Evolutionary conservation across 1,284 basidiomycete genomes (phyloP).

Genomic region (Boletus smithii): DNA sequence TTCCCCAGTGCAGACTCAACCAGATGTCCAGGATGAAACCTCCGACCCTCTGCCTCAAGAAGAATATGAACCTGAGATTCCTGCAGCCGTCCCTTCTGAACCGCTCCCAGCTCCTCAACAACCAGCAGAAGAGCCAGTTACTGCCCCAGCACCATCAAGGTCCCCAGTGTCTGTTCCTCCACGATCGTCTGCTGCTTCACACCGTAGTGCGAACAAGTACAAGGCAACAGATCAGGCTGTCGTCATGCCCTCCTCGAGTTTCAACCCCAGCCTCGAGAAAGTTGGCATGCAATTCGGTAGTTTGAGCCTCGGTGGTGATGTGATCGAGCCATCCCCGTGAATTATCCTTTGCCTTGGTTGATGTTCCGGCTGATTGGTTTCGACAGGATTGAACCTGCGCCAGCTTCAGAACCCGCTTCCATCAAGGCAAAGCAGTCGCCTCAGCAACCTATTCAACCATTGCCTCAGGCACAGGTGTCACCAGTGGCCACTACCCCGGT

Average conservation of each 20-base stretch:
- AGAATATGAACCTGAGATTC: constrained; percentile 18
- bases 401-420: constrained; percentile 39
- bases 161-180: constrained; percentile 36
- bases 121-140: constrained; percentile 18
- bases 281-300: constrained; percentile 84
- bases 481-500: constrained; percentile 34
- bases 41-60: constrained; percentile 9
- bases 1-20: constrained; percentile 26
- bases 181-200: constrained; percentile 49
- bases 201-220: constrained; percentile 56
- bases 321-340: constrained; percentile 49
- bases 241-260: constrained; percentile 62
- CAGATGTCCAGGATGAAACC: constrained; percentile 23
- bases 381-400: constrained; percentile 19
- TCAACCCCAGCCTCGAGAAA: constrained; percentile 62
- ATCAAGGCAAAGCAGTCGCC: constrained; percentile 43
- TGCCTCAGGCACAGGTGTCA: constrained; percentile 25
- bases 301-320: constrained; percentile 66
- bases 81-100: constrained; percentile 14
- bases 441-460: constrained; percentile 41
- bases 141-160: constrained; percentile 25
- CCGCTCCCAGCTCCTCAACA: constrained; percentile 10
- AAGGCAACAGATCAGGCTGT: constrained; percentile 73
- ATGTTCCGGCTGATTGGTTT: constrained; percentile 11
- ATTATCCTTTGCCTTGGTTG: constrained; percentile 21